Base-by-base conservation (phyloP, 768 basidiomycete genomes). In the Xerocomellus dryophilus region DNA sequence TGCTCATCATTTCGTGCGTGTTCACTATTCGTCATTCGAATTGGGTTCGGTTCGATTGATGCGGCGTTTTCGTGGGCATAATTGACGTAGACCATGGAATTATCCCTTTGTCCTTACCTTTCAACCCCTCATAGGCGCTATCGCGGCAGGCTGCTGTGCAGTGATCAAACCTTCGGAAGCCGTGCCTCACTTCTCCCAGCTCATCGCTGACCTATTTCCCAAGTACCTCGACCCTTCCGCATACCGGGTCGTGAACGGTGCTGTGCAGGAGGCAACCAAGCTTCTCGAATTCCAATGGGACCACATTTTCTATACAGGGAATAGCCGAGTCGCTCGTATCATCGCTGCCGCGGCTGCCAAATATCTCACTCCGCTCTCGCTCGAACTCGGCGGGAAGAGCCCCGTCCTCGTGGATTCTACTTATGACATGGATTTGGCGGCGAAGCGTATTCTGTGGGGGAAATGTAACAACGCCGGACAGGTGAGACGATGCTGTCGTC, bases 131-230 rank as follows among this genome's bases (percentile, higher is more conserved):
- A 74, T 79, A 46, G 88, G 88, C 5, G 89, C 89, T 1, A 85
- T 92, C 45, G 76, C 86, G 0, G 87, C 88, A 1, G 90, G 89
- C 0, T 87, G 85, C 61, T 77, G 82, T n/a, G 79, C 77, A 0
- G 76, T 83, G 9, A 43, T 90, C 61, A 90, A 91, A 63, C 78
- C 80, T 0, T 88, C 87, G 8, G 90, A 91, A 62, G 44, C 41
- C 12, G 66, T 75, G 0, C 80, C 85, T 0, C 68, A 75, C 39
- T 74, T 73, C 52, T 75, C 82, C 0, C 60, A 70, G 4, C 75
- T 87, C 4, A 57, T 90, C 3, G 76, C 80, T 0, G 71, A 76
- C 14, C 73, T 87, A 21, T 43, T 88, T 23, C 80, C 83, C 3
- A 77, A 80, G 59, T 82, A 83, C 58, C 74, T 83, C 27, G 81